Percentiles rank a stretch among this genome's conserved stretches.
Evolutionary conservation across 2,329 filamentous ascomycete genomes (phyloP).

Genomic region (Claviceps pazoutovae): DNA sequence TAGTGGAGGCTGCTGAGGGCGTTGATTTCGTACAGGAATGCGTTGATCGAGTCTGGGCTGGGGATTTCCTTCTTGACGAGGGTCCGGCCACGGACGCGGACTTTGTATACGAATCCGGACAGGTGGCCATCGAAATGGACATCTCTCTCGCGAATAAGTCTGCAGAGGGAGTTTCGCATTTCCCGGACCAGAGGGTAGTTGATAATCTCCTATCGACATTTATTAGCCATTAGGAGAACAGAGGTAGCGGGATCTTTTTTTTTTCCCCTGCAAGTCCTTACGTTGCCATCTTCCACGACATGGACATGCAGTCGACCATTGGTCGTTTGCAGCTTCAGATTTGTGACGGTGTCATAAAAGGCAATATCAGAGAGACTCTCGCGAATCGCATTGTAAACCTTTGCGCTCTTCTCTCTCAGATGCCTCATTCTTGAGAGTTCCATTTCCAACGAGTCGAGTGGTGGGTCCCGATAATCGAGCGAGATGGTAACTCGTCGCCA

Average conservation of each 20-base stretch:
- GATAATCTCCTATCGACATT: slow-evolving; percentile 56
- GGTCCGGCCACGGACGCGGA: slow-evolving; percentile 50
- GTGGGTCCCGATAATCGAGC: slow-evolving; percentile 75
- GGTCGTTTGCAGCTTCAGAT: slow-evolving; percentile 81
- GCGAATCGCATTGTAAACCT: slow-evolving; percentile 88
- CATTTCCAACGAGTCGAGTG: slow-evolving; percentile 68
- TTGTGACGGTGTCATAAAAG: slow-evolving; percentile 92
- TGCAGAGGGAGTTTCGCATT: slow-evolving; percentile 58
- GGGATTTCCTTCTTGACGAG: slow-evolving; percentile 98
- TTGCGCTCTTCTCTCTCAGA: slow-evolving; percentile 82
- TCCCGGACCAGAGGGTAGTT: slow-evolving; percentile 62
- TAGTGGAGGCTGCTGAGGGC: slow-evolving; percentile 66
- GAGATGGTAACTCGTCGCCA: slow-evolving; percentile 90
- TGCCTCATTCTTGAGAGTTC: slow-evolving; percentile 66
- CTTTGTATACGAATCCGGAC: slow-evolving; percentile 95
- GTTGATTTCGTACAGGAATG: slow-evolving; percentile 96
- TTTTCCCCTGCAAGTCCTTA: slow-evolving; percentile 18
- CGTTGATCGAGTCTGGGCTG: slow-evolving; percentile 85
- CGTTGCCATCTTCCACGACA: slow-evolving; percentile 89
- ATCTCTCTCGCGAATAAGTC: slow-evolving; percentile 54
- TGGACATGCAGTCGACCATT: slow-evolving; percentile 86
- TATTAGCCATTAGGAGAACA: slow-evolving; percentile 6
- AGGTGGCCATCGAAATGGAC: slow-evolving; percentile 82
- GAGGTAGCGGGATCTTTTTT: background rate
- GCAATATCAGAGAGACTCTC: slow-evolving; percentile 87